These are phyloP conservation scores for Podospora pseudoanserina DNA, from an alignment of 495 filamentous ascomycete genomes.

Conservation along the genomic window DNA sequence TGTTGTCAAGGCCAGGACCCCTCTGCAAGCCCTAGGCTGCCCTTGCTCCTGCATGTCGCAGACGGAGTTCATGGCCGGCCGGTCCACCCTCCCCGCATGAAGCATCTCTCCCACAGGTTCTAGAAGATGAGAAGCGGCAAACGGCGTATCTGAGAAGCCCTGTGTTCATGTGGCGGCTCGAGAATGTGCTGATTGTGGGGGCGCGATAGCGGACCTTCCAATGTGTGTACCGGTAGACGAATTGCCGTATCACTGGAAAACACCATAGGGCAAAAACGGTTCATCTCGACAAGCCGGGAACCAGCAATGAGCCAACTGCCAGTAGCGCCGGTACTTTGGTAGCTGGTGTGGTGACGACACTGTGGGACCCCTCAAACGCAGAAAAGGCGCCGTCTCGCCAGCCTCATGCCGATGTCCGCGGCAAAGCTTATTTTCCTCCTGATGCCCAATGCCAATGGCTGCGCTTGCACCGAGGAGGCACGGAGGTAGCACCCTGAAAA, in stretches of 20 bases:
- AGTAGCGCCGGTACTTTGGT: background rate
- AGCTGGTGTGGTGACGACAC: background rate
- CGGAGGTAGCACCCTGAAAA: background rate
- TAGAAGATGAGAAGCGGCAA: background rate
- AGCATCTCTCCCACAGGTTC: background rate
- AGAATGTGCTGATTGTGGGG: background rate
- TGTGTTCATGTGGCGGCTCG: background rate
- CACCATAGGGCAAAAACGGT: background rate
- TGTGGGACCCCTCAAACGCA: background rate
- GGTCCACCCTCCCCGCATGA: background rate
- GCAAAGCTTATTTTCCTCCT: background rate
- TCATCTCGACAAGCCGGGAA: background rate
- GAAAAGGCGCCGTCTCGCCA: background rate
- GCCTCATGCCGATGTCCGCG: background rate
- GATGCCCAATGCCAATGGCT: background rate
- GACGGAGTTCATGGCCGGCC: background rate
- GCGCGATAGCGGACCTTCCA: background rate
- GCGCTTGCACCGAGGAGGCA: background rate
- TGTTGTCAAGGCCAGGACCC: background rate
- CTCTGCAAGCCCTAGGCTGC: background rate
- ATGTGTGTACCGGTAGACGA: background rate
- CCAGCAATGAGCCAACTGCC: background rate
- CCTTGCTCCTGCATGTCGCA: background rate
- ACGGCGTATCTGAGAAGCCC: background rate
- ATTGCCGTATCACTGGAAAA: background rate